Evolutionary conservation across 2,329 filamentous ascomycete species (phyloP).

Genomic region (Claviceps spartinae): DNA sequence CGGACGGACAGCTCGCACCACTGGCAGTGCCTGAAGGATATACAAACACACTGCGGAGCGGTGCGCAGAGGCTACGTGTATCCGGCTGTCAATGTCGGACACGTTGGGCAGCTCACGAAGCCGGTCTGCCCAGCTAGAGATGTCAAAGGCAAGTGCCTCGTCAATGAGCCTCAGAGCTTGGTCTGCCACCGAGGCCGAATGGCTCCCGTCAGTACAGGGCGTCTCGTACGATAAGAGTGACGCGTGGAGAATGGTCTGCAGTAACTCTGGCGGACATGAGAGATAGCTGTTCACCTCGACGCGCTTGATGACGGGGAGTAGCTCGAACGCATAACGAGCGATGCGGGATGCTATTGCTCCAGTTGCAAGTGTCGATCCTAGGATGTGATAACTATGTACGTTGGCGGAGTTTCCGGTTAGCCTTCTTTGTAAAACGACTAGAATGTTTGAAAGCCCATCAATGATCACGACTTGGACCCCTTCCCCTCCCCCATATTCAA

Average conservation of each 20-base stretch:
- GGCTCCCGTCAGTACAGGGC: constrained; percentile 17
- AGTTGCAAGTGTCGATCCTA: constrained; percentile 25
- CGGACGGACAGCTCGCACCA: constrained; percentile 20
- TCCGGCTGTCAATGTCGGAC: constrained; percentile 27
- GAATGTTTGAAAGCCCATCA: background rate
- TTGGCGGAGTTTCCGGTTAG: background rate
- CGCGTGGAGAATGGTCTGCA: constrained; percentile 30
- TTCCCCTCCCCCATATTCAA: background rate
- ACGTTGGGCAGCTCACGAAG: constrained; percentile 22
- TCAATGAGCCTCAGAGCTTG: constrained; percentile 26
- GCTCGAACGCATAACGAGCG: constrained; percentile 24
- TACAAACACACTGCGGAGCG: constrained; percentile 34
- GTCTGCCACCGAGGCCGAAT: constrained; percentile 19
- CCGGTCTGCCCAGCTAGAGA: constrained; percentile 27
- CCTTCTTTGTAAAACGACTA: background rate
- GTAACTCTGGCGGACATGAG: constrained; percentile 28
- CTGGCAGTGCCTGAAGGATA: constrained; percentile 29
- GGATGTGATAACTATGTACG: constrained; percentile 24
- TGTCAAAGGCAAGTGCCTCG: constrained; percentile 28
- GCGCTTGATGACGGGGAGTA: constrained; percentile 26
- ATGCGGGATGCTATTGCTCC: constrained; percentile 24
- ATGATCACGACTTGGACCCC: background rate
- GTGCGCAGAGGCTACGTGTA: constrained; percentile 31
- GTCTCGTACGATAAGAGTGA: constrained; percentile 29
- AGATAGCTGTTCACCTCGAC: constrained; percentile 30